Evolutionary conservation across 768 basidiomycete genomes (phyloP), one percentile per base, ranked within the genome.

Genomic region (Polyporus arcularius): DNA sequence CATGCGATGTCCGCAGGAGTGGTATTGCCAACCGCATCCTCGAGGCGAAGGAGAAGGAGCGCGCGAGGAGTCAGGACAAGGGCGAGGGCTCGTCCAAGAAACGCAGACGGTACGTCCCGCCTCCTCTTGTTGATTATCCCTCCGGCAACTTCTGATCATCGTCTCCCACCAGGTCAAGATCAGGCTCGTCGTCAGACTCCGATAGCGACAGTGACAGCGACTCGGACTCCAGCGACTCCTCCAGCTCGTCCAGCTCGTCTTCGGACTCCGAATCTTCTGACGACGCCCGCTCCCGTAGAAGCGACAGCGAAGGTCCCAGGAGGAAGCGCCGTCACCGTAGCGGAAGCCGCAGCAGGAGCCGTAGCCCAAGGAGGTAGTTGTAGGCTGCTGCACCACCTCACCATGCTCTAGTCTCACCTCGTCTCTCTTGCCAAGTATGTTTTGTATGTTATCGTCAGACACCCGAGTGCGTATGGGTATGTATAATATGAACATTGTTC

Each of bases 11-110:
- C 18, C 55, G 38, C 64, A 91, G 91, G 68, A 82, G 74, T 21
- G 94, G 94, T 2, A 86, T 85, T n/a, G 94, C 94, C 21, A 88
- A 94, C 69, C 85, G 83, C 67, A 95, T 97, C 43, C 70, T 97
- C 30, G 89, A 88, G 68, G 85, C 81, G 21, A 94, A 90, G 68
- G 92, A 94, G 73, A 92, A 89, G 70, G 87, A 87, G 64, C 76
- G 92, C 41, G 78, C 78, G 62, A 81, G 81, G 63, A 56, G 51
- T 7, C 45, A 55, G 48, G 68, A 68, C 53, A 63, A 58, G 55
- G 70, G 63, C 12, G 69, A 58, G 18, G 67, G 63, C 11, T 61
- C 67, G 16, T 63, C 69, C 4, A 65, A 57, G 56, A 75, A 73
- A 60, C 49, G 61, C 28, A 70, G 66, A 58, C 74, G 79, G 74